Percentiles rank a stretch among this genome's conserved stretches.
Conservation (phyloP, 768 basidiomycete genomes). For the Psilocybe cyanescens region DNA sequence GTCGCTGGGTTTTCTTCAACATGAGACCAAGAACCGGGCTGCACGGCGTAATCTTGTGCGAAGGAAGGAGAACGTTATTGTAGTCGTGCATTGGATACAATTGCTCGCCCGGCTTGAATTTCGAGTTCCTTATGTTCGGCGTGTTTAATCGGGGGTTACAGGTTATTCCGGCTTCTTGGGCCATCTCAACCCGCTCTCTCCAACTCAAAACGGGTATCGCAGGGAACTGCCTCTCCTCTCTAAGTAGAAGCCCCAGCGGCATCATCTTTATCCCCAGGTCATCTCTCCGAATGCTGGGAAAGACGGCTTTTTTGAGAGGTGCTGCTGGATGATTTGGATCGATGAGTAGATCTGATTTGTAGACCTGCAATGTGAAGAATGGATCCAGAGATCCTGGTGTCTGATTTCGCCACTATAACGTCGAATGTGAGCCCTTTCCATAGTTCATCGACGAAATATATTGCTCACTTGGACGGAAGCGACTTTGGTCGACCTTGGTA, state of each 20-base stretch:
- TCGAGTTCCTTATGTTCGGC: background rate
- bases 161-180: constrained; percentile 17
- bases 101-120: constrained; percentile 4
- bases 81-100: constrained; percentile 21
- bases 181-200: constrained; percentile 22
- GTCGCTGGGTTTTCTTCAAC: constrained; percentile 22
- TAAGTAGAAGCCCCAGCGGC: constrained; percentile 21
- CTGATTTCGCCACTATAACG: constrained; percentile 41
- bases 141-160: background rate
- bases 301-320: background rate
- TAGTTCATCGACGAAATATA: background rate
- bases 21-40: constrained; percentile 8
- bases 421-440: background rate
- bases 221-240: constrained; percentile 5
- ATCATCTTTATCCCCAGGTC: constrained; percentile 16
- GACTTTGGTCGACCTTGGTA: constrained; percentile 33
- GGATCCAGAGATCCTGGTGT: constrained; percentile 38
- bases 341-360: constrained; percentile 12
- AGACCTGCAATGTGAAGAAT: constrained; percentile 10
- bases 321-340: constrained; percentile 31
- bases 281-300: constrained; percentile 8
- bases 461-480: constrained; percentile 39
- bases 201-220: constrained; percentile 24
- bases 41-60: constrained; percentile 12
- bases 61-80: constrained; percentile 16